Base-by-base conservation (phyloP, 176 grass and related monocot genomes). In the Bothriochloa decipiens region DNA sequence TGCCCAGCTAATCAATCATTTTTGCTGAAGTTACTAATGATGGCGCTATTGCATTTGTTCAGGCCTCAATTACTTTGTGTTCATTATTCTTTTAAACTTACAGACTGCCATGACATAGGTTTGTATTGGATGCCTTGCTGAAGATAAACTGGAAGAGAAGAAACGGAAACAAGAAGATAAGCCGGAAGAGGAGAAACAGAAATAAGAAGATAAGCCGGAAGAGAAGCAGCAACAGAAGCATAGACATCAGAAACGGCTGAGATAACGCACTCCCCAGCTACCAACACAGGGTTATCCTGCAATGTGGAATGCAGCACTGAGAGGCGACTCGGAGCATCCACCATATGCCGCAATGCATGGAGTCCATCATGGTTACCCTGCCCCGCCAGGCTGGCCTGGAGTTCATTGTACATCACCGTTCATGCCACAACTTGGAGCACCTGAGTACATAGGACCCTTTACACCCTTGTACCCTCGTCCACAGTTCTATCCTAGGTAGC, bases 261-360 rank as follows among this genome's bases (percentile, higher is more conserved):
- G 77, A 17, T 65, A 35, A 81, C 27, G 17, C 22, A 26, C 53
- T 67, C 75, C 13, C 28, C 55, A 74, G 75, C 46, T 74, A 52
- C 42, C 76, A 65, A 72, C 63, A 72, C 26, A 63, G 28, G 42
- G 20, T 70, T 25, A 45, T 75, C 42, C 52, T 14, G 23, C 22
- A 15, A 15, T 84, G 80, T 70, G 2, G 55, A 64, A 62, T 39
- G 14, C 65, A 20, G 40, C 42, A 17, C 63, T 71, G 25, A 65
- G 42, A 65, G 53, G 76, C 22, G 28, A 61, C 26, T 75, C 69
- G 65, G 70, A 55, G 29, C 81, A 9, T 64, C 25, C 71, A 53
- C 70, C 70, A 47, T 91, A 46, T 37, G 8, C 60, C 45, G 15
- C 67, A 52, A 85, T 63, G 69, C 50, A 72, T 80, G 62, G 53